Evolutionary conservation across 768 basidiomycete genomes (phyloP).

Genomic region (Mycena polygramma): DNA sequence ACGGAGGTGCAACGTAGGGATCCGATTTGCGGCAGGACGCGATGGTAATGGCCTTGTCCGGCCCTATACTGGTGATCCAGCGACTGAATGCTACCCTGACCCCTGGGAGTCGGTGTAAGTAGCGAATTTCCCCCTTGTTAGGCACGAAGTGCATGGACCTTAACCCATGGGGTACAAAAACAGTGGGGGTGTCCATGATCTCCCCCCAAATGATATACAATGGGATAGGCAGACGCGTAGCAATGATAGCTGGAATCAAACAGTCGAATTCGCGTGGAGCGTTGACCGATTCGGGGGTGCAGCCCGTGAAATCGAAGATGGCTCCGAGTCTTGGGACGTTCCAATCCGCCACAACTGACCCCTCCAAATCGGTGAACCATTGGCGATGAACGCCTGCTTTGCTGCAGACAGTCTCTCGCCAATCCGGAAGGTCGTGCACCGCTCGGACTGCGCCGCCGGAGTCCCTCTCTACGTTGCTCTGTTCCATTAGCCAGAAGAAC

Average conservation of each 20-base stretch:
- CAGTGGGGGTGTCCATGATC: neutral
- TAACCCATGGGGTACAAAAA: neutral
- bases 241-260: neutral
- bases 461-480: too few species aligned
- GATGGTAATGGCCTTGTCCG: too few species aligned
- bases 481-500: too few species aligned
- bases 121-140: neutral
- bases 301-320: constrained; percentile 19
- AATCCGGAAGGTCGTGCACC: neutral
- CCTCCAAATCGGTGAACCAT: constrained; percentile 31
- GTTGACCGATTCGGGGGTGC: neutral
- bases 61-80: neutral
- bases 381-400: constrained; percentile 6
- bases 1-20: too few species aligned
- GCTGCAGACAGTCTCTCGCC: constrained; percentile 21
- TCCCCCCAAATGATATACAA: constrained; percentile 1
- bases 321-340: constrained; percentile 18
- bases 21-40: too few species aligned
- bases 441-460: too few species aligned
- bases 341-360: constrained; percentile 23
- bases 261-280: neutral
- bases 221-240: neutral
- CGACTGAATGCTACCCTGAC: neutral
- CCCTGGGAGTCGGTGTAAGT: neutral
- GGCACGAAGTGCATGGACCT: neutral